phyloP scores from a whole-genome alignment of 2,329 filamentous ascomycete genomes.

The Cladobotryum protrusum region DNA sequence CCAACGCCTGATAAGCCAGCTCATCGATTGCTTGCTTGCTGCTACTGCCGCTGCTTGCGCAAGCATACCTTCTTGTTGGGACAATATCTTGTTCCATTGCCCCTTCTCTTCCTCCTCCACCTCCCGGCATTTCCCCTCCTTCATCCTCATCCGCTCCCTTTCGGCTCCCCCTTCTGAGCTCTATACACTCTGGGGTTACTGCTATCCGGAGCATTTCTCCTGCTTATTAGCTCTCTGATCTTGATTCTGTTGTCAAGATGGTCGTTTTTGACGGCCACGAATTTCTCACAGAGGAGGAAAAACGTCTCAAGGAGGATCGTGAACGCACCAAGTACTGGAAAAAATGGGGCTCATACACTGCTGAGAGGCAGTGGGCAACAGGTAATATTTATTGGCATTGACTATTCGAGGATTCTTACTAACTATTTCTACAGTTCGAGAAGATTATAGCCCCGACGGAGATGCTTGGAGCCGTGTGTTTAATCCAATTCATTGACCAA shows the following conservation, averaged over 20 bases:
- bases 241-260: slow-evolving; percentile 48
- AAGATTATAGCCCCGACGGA: slow-evolving; percentile 85
- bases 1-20: no score
- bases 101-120: slow-evolving; percentile 5
- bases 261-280: slow-evolving; percentile 85
- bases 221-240: slow-evolving; percentile 1
- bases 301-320: slow-evolving; percentile 78
- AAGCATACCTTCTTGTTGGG: no score
- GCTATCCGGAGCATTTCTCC: neutral
- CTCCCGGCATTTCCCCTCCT: slow-evolving; percentile 7
- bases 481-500: no score
- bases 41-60: no score
- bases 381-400: slow-evolving; percentile 43
- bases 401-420: slow-evolving; percentile 17
- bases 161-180: neutral
- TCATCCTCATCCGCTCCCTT: slow-evolving; percentile 9
- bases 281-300: slow-evolving; percentile 84
- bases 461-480: slow-evolving; percentile 92
- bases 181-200: no score
- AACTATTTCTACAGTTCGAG: slow-evolving; percentile 53
- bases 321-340: slow-evolving; percentile 91
- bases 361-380: slow-evolving; percentile 93
- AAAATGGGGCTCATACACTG: slow-evolving; percentile 92
- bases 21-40: no score
- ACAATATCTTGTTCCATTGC: neutral